A percentile compares a stretch with the other conserved stretches of the same genome.
These are phyloP conservation scores for Pythium chondricola DNA, from an alignment of 352 stramenopile genomes.

Conservation along the genomic window DNA sequence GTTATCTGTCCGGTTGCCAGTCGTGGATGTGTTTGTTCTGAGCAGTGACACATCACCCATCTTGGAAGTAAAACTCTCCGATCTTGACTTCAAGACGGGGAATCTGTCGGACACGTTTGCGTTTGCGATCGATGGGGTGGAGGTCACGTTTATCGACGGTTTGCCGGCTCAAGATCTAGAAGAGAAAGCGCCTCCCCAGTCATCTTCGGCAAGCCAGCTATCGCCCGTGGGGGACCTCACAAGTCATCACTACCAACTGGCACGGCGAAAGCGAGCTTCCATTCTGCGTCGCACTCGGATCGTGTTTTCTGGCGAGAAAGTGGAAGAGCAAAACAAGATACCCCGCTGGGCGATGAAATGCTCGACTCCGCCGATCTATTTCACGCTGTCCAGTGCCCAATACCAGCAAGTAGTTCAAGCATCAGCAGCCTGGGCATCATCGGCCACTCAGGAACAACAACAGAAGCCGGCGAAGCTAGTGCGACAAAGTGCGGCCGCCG, in stretches of 20 bases:
- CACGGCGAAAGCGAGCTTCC: constrained; percentile 39
- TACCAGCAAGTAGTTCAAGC: constrained; percentile 62
- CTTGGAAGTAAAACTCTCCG: constrained; percentile 45
- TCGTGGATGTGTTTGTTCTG: constrained; percentile 60
- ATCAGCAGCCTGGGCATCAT: constrained; percentile 46
- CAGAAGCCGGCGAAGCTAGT: constrained; percentile 7
- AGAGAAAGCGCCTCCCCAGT: background rate
- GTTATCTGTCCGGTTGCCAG: constrained; percentile 46
- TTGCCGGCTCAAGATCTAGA: background rate
- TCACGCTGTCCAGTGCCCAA: constrained; percentile 58
- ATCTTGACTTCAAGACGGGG: constrained; percentile 46
- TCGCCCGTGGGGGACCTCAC: too few relatives aligned
- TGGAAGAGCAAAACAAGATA: constrained; percentile 25
- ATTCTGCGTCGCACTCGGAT: constrained; percentile 54
- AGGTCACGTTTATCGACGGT: constrained; percentile 60
- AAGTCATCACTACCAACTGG: constrained; percentile 31
- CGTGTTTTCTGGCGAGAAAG: constrained; percentile 59
- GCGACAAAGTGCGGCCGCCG: constrained; percentile 7
- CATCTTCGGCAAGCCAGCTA: background rate
- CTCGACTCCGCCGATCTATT: constrained; percentile 63
- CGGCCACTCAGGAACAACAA: constrained; percentile 11
- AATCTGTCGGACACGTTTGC: constrained; percentile 45
- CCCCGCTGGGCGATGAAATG: constrained; percentile 60
- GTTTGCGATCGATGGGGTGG: constrained; percentile 46
- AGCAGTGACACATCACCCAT: constrained; percentile 59